A percentile compares a stretch with the other conserved stretches of the same genome.
These are phyloP conservation scores for Magnolia sinica DNA, from an alignment of 164 flowering plant species.

Conservation along the genomic window DNA sequence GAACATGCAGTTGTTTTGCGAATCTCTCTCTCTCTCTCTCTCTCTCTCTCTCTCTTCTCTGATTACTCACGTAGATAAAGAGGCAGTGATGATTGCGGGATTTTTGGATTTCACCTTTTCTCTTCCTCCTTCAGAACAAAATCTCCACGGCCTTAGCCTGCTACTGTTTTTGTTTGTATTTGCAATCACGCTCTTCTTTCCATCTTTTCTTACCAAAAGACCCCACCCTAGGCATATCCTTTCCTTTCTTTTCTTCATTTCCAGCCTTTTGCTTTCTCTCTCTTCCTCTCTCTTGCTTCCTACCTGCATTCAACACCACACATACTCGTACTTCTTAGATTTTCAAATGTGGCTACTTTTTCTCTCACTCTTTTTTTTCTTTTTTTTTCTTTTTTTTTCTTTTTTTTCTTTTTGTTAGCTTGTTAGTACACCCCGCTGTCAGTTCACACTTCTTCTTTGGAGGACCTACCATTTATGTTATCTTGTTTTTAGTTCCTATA, in stretches of 20 bases:
- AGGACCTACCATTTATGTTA: too few species aligned
- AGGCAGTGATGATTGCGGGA: not conserved
- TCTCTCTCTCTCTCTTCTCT: not conserved
- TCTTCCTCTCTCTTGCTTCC: not conserved
- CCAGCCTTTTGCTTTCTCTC: not conserved
- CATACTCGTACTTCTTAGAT: too few species aligned
- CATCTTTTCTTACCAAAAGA: not conserved
- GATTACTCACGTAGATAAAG: not conserved
- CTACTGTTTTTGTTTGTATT: not conserved
- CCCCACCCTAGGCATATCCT: conserved; percentile 1
- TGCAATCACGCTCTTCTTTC: not conserved
- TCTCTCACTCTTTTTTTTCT: too few species aligned
- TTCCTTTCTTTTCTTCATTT: not conserved
- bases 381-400: too few species aligned
- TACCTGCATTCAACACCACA: not conserved
- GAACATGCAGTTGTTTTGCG: not conserved
- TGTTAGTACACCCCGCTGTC: too few species aligned
- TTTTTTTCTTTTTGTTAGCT: too few species aligned
- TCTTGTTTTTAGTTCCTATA: too few species aligned
- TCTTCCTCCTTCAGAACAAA: not conserved
- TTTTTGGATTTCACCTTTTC: not conserved
- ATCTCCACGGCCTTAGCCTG: not conserved
- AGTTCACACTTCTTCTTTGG: too few species aligned
- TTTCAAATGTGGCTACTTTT: not conserved
- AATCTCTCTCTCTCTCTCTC: too few species aligned